A percentile compares a stretch with the other conserved stretches of the same genome.
Evolutionary conservation across 352 stramenopile species (phyloP).

Genomic region (Nothophytophthora sp.): DNA sequence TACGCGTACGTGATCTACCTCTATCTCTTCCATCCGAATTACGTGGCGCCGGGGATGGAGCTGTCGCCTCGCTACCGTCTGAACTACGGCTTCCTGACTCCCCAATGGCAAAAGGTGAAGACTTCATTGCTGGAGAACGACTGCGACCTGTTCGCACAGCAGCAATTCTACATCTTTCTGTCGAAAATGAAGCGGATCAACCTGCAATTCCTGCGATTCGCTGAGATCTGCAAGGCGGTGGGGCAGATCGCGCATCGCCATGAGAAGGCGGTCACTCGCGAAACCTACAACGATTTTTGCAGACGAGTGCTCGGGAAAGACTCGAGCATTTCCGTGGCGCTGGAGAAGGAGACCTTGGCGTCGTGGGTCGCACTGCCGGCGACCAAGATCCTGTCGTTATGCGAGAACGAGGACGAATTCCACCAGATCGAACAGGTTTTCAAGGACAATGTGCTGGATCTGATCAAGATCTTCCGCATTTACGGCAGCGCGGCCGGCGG

Average conservation of each 20-base stretch:
- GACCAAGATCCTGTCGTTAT: slow-evolving; percentile 52
- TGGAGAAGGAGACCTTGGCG: slow-evolving; percentile 73
- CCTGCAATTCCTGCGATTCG: slow-evolving; percentile 58
- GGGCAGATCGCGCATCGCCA: slow-evolving; percentile 57
- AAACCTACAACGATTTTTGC: slow-evolving; percentile 69
- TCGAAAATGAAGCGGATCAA: slow-evolving; percentile 68
- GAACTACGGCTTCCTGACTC: slow-evolving; percentile 53
- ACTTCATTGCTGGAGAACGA: slow-evolving; percentile 51
- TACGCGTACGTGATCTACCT: slow-evolving; percentile 68
- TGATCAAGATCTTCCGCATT: slow-evolving; percentile 83
- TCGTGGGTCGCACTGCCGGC: slow-evolving; percentile 54
- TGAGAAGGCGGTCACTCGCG: slow-evolving; percentile 40
- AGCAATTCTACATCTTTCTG: slow-evolving; percentile 77
- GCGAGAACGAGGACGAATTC: slow-evolving; percentile 69
- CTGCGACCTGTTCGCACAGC: slow-evolving; percentile 67
- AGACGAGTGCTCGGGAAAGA: slow-evolving; percentile 67
- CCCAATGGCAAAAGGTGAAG: slow-evolving; percentile 76
- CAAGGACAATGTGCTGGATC: slow-evolving; percentile 72
- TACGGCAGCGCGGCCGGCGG: slow-evolving; percentile 65
- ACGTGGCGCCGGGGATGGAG: slow-evolving; percentile 42
- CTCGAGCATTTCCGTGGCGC: slow-evolving; percentile 63
- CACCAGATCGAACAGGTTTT: slow-evolving; percentile 62
- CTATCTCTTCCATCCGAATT: slow-evolving; percentile 68
- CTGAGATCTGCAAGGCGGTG: slow-evolving; percentile 52
- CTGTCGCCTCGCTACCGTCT: slow-evolving; percentile 54